Conservation (phyloP, 768 basidiomycete species). For the Chlorophyllum brunneum region DNA sequence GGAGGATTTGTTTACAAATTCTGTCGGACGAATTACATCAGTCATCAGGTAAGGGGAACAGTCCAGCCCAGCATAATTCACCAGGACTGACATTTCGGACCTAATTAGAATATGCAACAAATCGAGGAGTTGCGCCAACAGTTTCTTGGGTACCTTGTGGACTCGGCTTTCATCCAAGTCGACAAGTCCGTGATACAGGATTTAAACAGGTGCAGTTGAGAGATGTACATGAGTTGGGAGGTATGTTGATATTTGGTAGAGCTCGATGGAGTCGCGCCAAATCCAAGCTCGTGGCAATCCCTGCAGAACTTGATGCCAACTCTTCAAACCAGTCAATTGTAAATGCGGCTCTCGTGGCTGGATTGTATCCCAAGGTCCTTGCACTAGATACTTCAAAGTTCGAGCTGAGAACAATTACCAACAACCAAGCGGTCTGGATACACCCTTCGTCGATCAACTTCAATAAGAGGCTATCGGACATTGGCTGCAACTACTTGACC, state of each 20-base stretch:
- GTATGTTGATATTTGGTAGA: conserved; percentile 29
- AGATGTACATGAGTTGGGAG: neutral
- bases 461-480: conserved; percentile 58
- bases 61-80: neutral
- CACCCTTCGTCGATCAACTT: conserved; percentile 96
- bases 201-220: conserved; percentile 54
- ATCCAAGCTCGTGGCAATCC: conserved; percentile 73
- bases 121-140: conserved; percentile 97
- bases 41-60: conserved; percentile 60
- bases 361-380: conserved; percentile 89
- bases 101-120: conserved; percentile 77
- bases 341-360: conserved; percentile 79
- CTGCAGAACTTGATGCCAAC: conserved; percentile 66
- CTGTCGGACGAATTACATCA: conserved; percentile 76
- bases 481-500: conserved; percentile 68
- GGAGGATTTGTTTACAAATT: conserved; percentile 60
- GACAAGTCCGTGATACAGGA: conserved; percentile 63
- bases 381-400: conserved; percentile 55
- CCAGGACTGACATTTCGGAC: conserved; percentile 1
- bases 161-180: conserved; percentile 78
- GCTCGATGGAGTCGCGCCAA: conserved; percentile 71
- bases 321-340: conserved; percentile 62
- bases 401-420: conserved; percentile 75
- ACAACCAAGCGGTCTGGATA: conserved; percentile 73
- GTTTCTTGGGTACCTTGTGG: conserved; percentile 81